Evolutionary conservation across 306 rosid species (phyloP).

Genomic region (Fagus sylvatica): DNA sequence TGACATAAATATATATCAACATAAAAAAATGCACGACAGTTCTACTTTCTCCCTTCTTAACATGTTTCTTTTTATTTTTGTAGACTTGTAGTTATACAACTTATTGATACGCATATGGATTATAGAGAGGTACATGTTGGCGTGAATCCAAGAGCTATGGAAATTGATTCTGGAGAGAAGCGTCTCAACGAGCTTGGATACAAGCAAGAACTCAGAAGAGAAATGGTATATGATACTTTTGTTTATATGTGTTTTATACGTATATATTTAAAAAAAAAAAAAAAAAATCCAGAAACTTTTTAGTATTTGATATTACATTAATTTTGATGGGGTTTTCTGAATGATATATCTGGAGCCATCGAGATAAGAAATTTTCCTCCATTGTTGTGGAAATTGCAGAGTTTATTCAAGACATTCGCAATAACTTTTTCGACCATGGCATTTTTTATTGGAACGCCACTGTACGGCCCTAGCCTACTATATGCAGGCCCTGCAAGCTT

Average conservation of each 20-base stretch:
- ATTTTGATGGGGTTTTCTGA: neutral
- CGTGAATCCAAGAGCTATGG: neutral
- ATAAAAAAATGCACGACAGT: neutral
- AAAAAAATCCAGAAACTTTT: neutral
- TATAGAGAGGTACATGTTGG: neutral
- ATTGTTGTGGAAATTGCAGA: constrained; percentile 11
- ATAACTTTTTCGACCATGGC: constrained; percentile 39
- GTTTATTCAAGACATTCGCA: constrained; percentile 30
- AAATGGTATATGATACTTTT: constrained; percentile 26
- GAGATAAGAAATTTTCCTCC: too few species aligned
- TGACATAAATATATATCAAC: neutral
- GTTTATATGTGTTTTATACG: neutral
- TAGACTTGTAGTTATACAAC: neutral
- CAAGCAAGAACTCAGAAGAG: constrained; percentile 55
- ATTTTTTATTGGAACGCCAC: constrained; percentile 34
- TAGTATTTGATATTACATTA: constrained; percentile 10
- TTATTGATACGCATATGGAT: neutral
- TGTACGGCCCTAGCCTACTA: constrained; percentile 32
- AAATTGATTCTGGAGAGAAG: constrained; percentile 47
- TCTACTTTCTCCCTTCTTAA: neutral
- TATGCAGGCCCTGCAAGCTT: constrained; percentile 39
- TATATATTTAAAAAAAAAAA: too few species aligned
- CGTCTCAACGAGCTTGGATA: constrained; percentile 54
- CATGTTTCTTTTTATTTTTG: too few species aligned
- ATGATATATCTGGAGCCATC: too few species aligned